These are phyloP conservation scores for Lotus japonicus DNA, from an alignment of 306 rosid species.

Conservation along the genomic window DNA sequence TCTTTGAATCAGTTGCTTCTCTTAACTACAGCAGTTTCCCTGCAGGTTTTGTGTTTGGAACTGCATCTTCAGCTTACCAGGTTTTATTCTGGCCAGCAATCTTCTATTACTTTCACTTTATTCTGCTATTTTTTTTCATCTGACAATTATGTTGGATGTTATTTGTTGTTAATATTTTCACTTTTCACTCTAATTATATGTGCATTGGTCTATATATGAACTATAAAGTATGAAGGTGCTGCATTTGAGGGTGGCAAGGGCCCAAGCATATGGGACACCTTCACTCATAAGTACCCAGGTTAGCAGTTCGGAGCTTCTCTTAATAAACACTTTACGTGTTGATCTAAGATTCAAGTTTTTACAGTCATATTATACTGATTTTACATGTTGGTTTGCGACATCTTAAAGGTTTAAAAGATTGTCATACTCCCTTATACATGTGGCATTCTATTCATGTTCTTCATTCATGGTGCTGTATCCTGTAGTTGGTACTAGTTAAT, in stretches of 20 bases:
- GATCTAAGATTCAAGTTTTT: no score
- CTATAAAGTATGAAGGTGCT: constrained; percentile 35
- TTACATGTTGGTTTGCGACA: no score
- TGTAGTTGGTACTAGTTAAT: no score
- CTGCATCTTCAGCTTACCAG: constrained; percentile 61
- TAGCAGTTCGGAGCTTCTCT: background rate
- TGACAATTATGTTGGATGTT: constrained; percentile 13
- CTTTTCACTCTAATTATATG: no score
- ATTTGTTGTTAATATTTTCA: background rate
- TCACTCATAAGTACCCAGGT: constrained; percentile 54
- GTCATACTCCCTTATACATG: no score
- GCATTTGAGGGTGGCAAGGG: constrained; percentile 52
- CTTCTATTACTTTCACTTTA: no score
- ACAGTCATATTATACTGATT: no score
- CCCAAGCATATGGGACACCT: constrained; percentile 67
- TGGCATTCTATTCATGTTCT: no score
- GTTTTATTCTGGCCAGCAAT: constrained; percentile 18
- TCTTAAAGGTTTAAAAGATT: no score
- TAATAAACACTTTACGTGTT: no score
- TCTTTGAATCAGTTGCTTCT: constrained; percentile 25
- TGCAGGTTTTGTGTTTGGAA: constrained; percentile 43
- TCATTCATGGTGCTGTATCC: no score
- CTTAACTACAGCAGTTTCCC: constrained; percentile 41
- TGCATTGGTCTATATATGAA: no score
- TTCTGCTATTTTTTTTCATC: background rate